Conservation (phyloP, 2,329 filamentous ascomycete species). For the Leptographium flavum region DNA sequence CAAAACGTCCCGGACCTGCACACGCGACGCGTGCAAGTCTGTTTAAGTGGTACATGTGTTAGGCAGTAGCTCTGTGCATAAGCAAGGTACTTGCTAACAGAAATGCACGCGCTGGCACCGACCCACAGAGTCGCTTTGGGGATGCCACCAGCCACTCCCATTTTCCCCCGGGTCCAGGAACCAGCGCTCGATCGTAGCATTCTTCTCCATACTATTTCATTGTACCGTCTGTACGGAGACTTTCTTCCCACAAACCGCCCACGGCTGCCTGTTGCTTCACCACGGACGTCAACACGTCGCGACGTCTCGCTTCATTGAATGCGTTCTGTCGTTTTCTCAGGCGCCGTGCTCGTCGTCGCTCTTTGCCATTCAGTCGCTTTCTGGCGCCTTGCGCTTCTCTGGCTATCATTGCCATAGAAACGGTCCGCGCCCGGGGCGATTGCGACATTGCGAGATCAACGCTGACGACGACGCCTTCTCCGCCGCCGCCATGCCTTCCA, state of each 20-base stretch:
- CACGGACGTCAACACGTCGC: too few species aligned
- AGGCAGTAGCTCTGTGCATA: too few species aligned
- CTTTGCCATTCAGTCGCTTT: neutral
- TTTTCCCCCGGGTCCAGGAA: neutral
- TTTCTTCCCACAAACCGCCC: too few species aligned
- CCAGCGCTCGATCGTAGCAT: neutral
- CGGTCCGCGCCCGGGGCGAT: neutral
- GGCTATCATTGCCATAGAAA: conserved; percentile 2
- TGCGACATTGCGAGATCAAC: neutral
- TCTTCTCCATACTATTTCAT: neutral
- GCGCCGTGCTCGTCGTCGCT: too few species aligned
- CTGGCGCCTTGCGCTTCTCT: neutral
- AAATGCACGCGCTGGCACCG: neutral
- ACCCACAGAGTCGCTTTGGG: conserved; percentile 5
- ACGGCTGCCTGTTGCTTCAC: too few species aligned
- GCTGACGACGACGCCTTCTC: neutral
- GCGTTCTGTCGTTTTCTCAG: too few species aligned
- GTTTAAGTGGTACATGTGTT: conserved; percentile 4
- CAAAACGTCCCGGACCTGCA: neutral
- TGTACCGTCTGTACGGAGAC: too few species aligned
- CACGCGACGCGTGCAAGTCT: neutral
- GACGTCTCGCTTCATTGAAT: too few species aligned
- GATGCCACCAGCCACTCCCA: conserved; percentile 6
- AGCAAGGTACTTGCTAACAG: conserved; percentile 5
- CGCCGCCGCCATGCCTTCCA: conserved; percentile 28